These are phyloP conservation scores for Pyrenophora teres DNA, from an alignment of 2,329 filamentous ascomycete genomes.

Conservation along the genomic window DNA sequence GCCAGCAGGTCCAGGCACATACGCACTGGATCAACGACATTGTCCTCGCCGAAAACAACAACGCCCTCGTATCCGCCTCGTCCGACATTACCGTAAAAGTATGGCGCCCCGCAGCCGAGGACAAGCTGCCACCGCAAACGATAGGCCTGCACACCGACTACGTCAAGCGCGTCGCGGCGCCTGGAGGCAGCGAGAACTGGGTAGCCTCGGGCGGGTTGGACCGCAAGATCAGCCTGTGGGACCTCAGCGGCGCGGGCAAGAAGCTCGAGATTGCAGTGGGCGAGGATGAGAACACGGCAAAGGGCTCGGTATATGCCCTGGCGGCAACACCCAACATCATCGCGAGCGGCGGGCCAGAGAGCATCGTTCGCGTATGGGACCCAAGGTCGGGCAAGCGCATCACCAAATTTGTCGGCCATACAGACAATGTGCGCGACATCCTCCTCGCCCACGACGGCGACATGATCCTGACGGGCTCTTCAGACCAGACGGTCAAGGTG, in stretches of 20 bases:
- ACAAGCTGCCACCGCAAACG: constrained; percentile 69
- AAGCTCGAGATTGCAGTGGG: constrained; percentile 82
- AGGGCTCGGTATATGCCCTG: constrained; percentile 93
- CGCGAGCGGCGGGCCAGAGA: constrained; percentile 92
- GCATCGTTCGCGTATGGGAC: constrained; percentile 91
- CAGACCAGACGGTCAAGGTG: constrained; percentile 95
- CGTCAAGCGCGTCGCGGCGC: constrained; percentile 89
- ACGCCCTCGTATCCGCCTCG: constrained; percentile 82
- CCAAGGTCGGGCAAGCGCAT: constrained; percentile 84
- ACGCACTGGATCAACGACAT: constrained; percentile 98
- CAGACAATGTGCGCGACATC: constrained; percentile 90
- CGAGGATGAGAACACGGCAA: constrained; percentile 80
- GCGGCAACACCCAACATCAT: constrained; percentile 79
- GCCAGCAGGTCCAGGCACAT: constrained; percentile 75
- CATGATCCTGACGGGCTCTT: constrained; percentile 90
- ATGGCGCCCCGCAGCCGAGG: constrained; percentile 76
- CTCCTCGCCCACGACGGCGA: constrained; percentile 87
- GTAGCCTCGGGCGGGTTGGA: constrained; percentile 93
- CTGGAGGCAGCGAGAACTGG: constrained; percentile 74
- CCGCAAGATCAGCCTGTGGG: constrained; percentile 90
- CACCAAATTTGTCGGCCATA: constrained; percentile 96
- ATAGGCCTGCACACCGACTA: constrained; percentile 96
- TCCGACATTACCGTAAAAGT: constrained; percentile 94
- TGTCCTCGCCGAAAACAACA: constrained; percentile 75
- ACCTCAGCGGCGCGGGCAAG: constrained; percentile 84